Evolutionary conservation across 2,329 filamentous ascomycete genomes (phyloP), one percentile per base, ranked within the genome.

Genomic region (Tolypocladium ovalisporum): DNA sequence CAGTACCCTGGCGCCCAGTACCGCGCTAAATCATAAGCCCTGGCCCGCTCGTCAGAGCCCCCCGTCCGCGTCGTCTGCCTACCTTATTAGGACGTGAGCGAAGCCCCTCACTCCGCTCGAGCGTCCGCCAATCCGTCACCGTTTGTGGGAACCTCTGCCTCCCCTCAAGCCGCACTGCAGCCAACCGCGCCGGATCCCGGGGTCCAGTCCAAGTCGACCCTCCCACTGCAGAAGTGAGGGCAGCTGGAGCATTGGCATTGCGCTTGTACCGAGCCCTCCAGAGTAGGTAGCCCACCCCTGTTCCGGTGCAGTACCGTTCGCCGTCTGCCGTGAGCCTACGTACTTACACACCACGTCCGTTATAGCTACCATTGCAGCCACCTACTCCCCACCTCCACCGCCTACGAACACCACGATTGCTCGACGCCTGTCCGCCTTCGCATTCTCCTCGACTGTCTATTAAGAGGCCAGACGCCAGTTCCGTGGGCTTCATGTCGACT

Each of bases 401-500:
- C 27, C 47, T 2, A 4, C 24, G 15, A 32, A 32, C 44, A 32
- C 44, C 24, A 32, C 56, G 27, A 40, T 35, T 24, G 54, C 59
- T 51, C 47, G 12, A 32, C 47, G 22, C 47, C 27, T 10, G 47
- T 51, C 27, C 36, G 42, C 32, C 42, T 35, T 55, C 42, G 22
- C 51, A 57, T 62, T 55, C 56, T 61, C 36, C 52, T 56, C 24
- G 55, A 55, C 47, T 52, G 57, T n/a, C 4, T 17, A 19, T 44
- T 37, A 42, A 40, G 24, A 29, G 36, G n/a, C 55, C 34, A 29
- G 56, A 39, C 27, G 47, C 55, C 35, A 35, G 24, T 54, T 54
- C 57, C 58, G 60, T 63, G 63, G 64, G 64, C 64, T 68, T 66
- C 60, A 70, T 71, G 68, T 68, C 66, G 61, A 62, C 61, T 60